Evolutionary conservation across 352 stramenopile genomes (phyloP), one percentile per base, ranked within the genome.

Genomic region (Globisporangium cederbergense): DNA sequence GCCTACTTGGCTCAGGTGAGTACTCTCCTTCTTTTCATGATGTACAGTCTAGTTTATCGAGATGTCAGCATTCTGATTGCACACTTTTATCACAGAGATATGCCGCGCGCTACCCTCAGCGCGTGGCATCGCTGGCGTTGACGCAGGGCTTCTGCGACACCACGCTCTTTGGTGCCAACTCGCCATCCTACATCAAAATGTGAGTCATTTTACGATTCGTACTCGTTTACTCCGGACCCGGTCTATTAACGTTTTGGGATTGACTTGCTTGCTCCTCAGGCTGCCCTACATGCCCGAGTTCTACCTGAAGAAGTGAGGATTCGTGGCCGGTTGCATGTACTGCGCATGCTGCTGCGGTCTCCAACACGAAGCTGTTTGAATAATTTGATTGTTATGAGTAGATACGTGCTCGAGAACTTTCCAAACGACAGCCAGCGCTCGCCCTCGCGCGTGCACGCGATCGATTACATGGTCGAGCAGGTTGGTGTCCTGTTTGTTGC

Each of bases 391-490:
- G 25, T n/a, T n/a, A 45, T 62, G 34, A 49, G 8, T 49, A 89
- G 80, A 72, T 75, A 86, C 52, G 71, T 90, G 1, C 65, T 89
- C 14, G 78, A 87, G 40, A 68, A 62, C 28, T 81, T 89, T 54
- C 76, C 81, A 1, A 81, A 74, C 30, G 66, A 70, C 13, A 71
- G 56, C 46, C 58, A 70, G 45, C 32, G 60, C 36, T 75, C 66
- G 18, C 66, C 64, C 4, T 63, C 71, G 2, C 72, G 71, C 11
- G 72, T 75, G 4, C 43, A 77, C 45, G 78, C 83, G 18, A 77
- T 85, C 54, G 75, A 83, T 42, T 90, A 90, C 68, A 90, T 93
- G 77, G 74, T 78, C 32, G 71, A 83, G 6, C 79, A 93, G 70
- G 83, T 90, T 18, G 28, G 51, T 49, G 55, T 32, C 1, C 16